phyloP scores from a whole-genome alignment of 306 rosid species.

The Gillenia trifoliata region DNA sequence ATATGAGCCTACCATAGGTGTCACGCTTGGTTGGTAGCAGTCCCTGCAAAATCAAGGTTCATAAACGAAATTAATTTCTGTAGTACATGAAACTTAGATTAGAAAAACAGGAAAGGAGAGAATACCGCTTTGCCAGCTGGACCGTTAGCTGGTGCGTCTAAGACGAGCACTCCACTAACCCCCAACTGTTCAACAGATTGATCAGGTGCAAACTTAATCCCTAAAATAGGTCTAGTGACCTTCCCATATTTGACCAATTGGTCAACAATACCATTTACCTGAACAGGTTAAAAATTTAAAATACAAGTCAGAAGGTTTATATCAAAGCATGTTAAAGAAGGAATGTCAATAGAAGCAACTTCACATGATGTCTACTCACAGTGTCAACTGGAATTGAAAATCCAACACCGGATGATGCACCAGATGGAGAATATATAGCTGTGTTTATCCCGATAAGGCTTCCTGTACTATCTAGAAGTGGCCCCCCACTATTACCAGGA shows the following conservation, averaged over 20 bases:
- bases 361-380: constrained; percentile 44
- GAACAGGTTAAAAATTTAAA: constrained; percentile 15
- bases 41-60: constrained; percentile 51
- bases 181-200: constrained; percentile 97
- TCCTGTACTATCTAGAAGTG: constrained; percentile 95
- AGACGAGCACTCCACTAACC: constrained; percentile 90
- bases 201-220: constrained; percentile 98
- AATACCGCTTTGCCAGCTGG: constrained; percentile 98
- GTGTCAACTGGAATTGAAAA: constrained; percentile 98
- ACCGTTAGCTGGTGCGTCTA: constrained; percentile 89
- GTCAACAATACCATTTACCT: constrained; percentile 96
- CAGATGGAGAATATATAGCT: constrained; percentile 96
- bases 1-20: constrained; percentile 82
- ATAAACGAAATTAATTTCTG: constrained; percentile 8
- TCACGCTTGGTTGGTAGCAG: constrained; percentile 84
- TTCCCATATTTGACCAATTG: constrained; percentile 91
- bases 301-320: neutral
- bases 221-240: constrained; percentile 97
- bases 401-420: constrained; percentile 98
- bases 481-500: constrained; percentile 99
- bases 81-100: neutral
- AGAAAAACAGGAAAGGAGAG: neutral
- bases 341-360: constrained; percentile 1
- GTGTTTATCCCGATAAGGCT: constrained; percentile 94
- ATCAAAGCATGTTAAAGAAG: neutral